Base-by-base conservation (phyloP, 2,329 filamentous ascomycete genomes). In the Aspergillus oerlinghausenensis region DNA sequence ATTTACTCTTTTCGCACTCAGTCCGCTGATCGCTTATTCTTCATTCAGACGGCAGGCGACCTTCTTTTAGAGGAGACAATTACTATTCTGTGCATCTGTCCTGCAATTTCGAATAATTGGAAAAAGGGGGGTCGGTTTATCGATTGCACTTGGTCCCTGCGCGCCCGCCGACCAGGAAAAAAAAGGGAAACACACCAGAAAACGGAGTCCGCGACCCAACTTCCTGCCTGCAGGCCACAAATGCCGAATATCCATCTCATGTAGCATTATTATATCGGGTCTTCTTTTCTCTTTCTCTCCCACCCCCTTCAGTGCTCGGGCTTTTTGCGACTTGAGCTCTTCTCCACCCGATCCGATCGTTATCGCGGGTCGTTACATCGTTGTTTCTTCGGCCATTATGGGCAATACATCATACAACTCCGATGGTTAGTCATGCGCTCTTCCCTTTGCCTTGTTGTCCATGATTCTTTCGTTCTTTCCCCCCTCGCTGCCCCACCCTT, bases 361-460 rank as follows among this genome's bases (percentile, higher is more conserved):
- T 60, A 54, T 47, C 43, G 43, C 58, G 61, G 64, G 58, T 56
- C 60, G 55, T 54, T 61, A 59, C 55, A 49, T 59, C 55, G 55
- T 60, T 59, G 49, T 51, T 54, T 56, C 53, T 51, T 58, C 60
- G 63, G 54, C 57, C 63, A 63, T 45, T 65, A 74, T 73, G 69
- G 71, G 72, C 63, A 67, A 67, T 60, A 63, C 67, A 62, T 67
- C 66, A 60, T 68, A 68, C 58, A 67, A 69, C 60, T 62, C 68
- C 57, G 70, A 75, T 74, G 73, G 73, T 75, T 60, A 74, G 73
- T 75, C 53, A 59, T 54, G 55, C 53, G 56, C 52, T 59, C 59
- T 58, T 56, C 54, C 55, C 63, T 55, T 57, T 47, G 14, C 50
- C 42, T 56, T 51, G 32, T 45, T 35, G 26, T 51, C 55, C 56